Percentiles rank a stretch among this genome's conserved stretches.
These are phyloP conservation scores for Cladophialophora exuberans DNA, from an alignment of 2,329 filamentous ascomycete genomes.

Conservation along the genomic window DNA sequence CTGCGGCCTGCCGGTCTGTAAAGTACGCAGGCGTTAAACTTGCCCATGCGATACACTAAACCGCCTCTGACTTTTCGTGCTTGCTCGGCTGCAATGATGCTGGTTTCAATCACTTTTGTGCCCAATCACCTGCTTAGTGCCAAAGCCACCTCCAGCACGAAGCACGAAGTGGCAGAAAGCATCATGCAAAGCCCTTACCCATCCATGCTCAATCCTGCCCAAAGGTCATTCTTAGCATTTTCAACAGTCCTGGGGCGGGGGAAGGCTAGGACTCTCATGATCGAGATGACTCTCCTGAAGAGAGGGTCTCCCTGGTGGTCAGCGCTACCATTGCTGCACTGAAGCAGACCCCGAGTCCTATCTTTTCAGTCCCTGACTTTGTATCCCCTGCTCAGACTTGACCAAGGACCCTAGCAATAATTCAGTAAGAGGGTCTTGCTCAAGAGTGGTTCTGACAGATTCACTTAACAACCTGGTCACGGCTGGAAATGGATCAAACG, in stretches of 20 bases:
- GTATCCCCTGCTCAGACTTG: not conserved
- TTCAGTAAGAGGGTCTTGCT: not conserved
- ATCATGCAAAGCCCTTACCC: conserved; percentile 14
- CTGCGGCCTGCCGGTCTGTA: conserved; percentile 25
- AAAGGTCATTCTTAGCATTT: conserved; percentile 24
- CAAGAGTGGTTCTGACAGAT: not conserved
- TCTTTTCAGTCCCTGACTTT: not conserved
- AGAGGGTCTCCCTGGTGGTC: conserved; percentile 24
- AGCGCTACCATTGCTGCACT: conserved; percentile 23
- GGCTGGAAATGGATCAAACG: too few relatives aligned
- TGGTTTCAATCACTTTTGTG: conserved; percentile 14
- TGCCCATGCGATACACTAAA: conserved; percentile 18
- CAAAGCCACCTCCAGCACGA: conserved; percentile 18
- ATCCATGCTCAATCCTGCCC: conserved; percentile 17
- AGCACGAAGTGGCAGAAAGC: conserved; percentile 16
- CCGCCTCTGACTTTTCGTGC: conserved; percentile 16
- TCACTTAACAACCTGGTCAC: too few relatives aligned
- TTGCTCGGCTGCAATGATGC: conserved; percentile 20
- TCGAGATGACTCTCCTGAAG: conserved; percentile 17
- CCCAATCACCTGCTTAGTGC: conserved; percentile 16
- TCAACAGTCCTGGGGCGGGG: conserved; percentile 8
- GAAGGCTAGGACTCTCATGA: conserved; percentile 12
- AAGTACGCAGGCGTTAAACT: conserved; percentile 19
- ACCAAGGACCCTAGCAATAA: not conserved
- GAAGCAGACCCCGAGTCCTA: not conserved